phyloP scores from a whole-genome alignment of 2,329 filamentous ascomycete species.

The Penicillium sp. region DNA sequence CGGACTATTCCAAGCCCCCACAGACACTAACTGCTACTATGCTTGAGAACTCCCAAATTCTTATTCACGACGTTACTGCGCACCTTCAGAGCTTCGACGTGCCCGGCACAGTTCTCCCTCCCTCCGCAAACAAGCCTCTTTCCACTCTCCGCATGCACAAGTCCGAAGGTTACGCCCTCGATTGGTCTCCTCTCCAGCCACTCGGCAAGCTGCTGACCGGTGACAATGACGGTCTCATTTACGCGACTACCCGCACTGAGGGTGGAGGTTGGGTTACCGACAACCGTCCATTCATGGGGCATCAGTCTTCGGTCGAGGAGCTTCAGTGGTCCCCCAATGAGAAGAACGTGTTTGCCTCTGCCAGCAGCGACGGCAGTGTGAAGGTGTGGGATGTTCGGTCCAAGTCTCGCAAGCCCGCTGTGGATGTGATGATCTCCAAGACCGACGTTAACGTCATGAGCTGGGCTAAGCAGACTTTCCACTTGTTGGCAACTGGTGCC shows the following conservation, averaged over 20 bases:
- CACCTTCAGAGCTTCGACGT: conserved; percentile 87
- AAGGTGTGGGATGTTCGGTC: conserved; percentile 94
- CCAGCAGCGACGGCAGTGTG: conserved; percentile 88
- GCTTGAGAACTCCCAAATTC: conserved; percentile 83
- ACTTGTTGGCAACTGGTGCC: conserved; percentile 86
- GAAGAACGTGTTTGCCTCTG: conserved; percentile 89
- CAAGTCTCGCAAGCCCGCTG: conserved; percentile 82
- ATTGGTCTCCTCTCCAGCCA: conserved; percentile 84
- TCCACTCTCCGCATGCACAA: conserved; percentile 88
- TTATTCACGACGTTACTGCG: conserved; percentile 91
- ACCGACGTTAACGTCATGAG: conserved; percentile 95
- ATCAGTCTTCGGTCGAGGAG: conserved; percentile 85
- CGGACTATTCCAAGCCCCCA: conserved; percentile 66
- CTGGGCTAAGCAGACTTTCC: conserved; percentile 84
- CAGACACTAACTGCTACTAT: conserved; percentile 86
- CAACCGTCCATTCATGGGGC: conserved; percentile 76
- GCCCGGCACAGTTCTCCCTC: conserved; percentile 75
- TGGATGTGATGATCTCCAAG: conserved; percentile 78
- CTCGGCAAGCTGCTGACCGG: conserved; percentile 86
- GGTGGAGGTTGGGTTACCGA: conserved; percentile 89
- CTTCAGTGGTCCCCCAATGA: conserved; percentile 96
- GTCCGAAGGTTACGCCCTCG: conserved; percentile 90
- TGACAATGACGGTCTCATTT: conserved; percentile 87
- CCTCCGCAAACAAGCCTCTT: conserved; percentile 83
- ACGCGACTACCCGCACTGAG: conserved; percentile 78